Evolutionary conservation across 345 rosid species (phyloP), one percentile per base, ranked within the genome.

Genomic region (Lepidium didymum): DNA sequence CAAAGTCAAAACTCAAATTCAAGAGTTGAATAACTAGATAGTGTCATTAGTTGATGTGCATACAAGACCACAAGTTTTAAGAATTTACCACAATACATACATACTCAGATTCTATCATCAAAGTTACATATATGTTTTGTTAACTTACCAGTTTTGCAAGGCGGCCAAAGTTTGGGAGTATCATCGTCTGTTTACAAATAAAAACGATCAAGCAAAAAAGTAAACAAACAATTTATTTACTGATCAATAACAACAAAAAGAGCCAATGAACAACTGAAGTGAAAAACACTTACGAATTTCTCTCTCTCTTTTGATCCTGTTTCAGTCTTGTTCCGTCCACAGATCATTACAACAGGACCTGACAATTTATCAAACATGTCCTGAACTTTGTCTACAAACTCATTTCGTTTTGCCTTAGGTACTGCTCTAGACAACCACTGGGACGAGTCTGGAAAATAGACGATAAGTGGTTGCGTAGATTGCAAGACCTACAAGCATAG

Each of bases 371-470:
- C 91, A 75, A 94, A 85, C 83, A 86, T 85, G 75, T 84, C 87
- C 62, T 81, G 85, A 72, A 89, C 81, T 78, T 81, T 91, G n/a
- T 29, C 57, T 41, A 94, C 75, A 86, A 91, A 94, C 64, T 87
- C 89, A 74, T 78, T 81, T 56, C 78, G 81, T 38, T 86, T 84
- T 29, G 88, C 85, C 80, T 82, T 91, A 44, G 91, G 88, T 59
- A 84, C 96, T 8, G 92, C 99, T 78, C 92, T 86, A 65, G 93
- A 91, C 86, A 94, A 81, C 99, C 99, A 94, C 54, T 76, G 87
- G 18, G 92, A 83, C 67, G 86, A 87, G 79, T 94, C 99, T 57
- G 94, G 87, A 65, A 95, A 91, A 80, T 95, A 91, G 67, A 89
- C 97, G 64, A 91, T 79, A 60, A 91, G 79, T 67, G 99, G 99